These are phyloP conservation scores for Kondoa subrosea DNA, from an alignment of 768 basidiomycete genomes.

Conservation along the genomic window DNA sequence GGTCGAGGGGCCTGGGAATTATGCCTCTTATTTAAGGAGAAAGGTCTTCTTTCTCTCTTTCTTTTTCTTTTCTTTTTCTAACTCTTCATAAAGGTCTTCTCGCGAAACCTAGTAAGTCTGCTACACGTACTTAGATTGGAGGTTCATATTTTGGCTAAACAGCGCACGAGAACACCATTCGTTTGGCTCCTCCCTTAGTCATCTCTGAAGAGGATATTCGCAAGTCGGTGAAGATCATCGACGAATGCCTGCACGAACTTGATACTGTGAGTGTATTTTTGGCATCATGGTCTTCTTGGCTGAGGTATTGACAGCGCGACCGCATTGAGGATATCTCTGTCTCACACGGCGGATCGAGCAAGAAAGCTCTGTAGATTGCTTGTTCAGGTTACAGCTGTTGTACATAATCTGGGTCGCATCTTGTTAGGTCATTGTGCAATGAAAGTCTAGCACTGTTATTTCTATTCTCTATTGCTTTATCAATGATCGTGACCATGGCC, in stretches of 20 bases:
- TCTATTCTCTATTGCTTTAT: too few species aligned
- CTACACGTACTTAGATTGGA: too few species aligned
- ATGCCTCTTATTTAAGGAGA: slow-evolving; percentile 75
- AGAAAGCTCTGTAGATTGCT: not conserved
- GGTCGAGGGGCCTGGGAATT: slow-evolving; percentile 88
- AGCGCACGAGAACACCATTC: slow-evolving; percentile 84
- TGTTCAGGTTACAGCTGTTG: too few species aligned
- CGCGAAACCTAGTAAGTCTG: too few species aligned
- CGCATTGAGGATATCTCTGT: not conserved
- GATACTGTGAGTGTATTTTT: slow-evolving; percentile 42
- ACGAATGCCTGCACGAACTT: slow-evolving; percentile 58
- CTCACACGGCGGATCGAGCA: not conserved
- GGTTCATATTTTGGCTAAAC: too few species aligned
- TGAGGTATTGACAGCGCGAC: not conserved
- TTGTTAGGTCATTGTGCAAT: too few species aligned
- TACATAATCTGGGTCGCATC: too few species aligned
- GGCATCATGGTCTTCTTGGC: not conserved
- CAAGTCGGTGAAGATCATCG: slow-evolving; percentile 58
- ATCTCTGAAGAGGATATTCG: slow-evolving; percentile 73
- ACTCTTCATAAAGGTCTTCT: too few species aligned
- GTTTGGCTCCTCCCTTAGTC: slow-evolving; percentile 88
- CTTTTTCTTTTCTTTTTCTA: too few species aligned
- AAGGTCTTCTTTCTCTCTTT: slow-evolving; percentile 78
- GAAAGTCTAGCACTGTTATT: too few species aligned
- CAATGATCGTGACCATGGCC: not conserved